Evolutionary conservation across 2,329 filamentous ascomycete genomes (phyloP), one percentile per base, ranked within the genome.

Genomic region (Ophiosphaerella narmari): DNA sequence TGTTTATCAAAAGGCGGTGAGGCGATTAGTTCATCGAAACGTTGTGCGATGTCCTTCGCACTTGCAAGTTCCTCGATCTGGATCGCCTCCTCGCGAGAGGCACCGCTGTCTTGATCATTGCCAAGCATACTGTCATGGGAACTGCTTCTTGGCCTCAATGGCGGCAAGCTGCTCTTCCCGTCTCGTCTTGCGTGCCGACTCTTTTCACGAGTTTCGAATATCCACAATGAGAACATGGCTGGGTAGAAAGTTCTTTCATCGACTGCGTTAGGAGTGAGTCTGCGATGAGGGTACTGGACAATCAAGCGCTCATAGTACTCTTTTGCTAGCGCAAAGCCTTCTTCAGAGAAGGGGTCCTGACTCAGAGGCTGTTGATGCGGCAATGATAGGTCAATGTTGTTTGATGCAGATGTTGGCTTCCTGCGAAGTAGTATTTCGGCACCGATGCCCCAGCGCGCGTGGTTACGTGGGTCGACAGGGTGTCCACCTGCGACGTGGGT

Each of bases 271-370:
- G 85, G 84, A 5, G 80, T 78, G 79, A 61, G 86, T 83, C 77
- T 88, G 86, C 6, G 90, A 87, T 71, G 56, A 11, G 72, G 72
- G 50, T 92, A 82, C 66, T 91, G 87, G 59, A 91, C 80, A 43
- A 93, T 88, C 52, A 97, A 78, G 24, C 82, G 82, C 57, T 93
- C 87, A 66, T 94, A 91, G 73, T 93, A 96, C 4, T 82, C 76
- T 53, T 80, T 82, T 9, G 83, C 85, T 40, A 79, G 75, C 49
- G 80, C 76, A 54, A 88, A 82, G 2, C 82, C 84, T 34, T 75
- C 57, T 32, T 67, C 60, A 7, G 62, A 68, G 51, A 71, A 74
- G 2, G 50, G 26, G 14, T 53, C 24, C 9, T 11, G 41, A 14
- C 11, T 21, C 13, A 9, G 6, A 36, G 14, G 4, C 5, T 46